These are phyloP conservation scores for Thozetella sp. DNA, from an alignment of 495 filamentous ascomycete genomes.

Conservation along the genomic window DNA sequence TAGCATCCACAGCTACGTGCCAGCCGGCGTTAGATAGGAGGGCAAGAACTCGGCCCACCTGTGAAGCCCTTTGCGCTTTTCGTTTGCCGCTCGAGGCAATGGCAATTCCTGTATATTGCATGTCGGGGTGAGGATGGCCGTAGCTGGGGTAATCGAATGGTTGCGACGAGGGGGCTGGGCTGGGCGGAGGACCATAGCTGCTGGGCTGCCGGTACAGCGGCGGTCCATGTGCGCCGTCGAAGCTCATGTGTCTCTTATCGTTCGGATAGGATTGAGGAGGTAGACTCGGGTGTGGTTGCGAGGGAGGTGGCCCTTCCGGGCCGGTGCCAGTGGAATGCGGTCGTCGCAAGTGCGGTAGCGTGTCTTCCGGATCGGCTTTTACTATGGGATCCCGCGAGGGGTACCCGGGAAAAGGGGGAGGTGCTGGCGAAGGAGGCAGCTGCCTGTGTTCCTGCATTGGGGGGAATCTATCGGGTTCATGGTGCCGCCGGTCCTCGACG, in stretches of 20 bases:
- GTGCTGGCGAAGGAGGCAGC: constrained; percentile 47
- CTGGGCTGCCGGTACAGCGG: constrained; percentile 42
- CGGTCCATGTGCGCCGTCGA: constrained; percentile 38
- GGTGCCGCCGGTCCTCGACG: constrained; percentile 48
- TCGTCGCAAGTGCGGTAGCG: constrained; percentile 42
- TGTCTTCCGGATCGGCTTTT: constrained; percentile 50
- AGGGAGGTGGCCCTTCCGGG: constrained; percentile 33
- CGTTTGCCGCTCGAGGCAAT: constrained; percentile 42
- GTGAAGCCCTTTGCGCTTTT: constrained; percentile 52
- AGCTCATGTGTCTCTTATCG: constrained; percentile 48
- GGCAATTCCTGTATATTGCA: constrained; percentile 32
- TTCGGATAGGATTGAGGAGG: constrained; percentile 34
- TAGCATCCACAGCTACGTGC: constrained; percentile 13
- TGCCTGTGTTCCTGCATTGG: constrained; percentile 52
- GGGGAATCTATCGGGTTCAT: constrained; percentile 48
- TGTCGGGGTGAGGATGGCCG: constrained; percentile 18
- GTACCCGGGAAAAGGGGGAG: constrained; percentile 38
- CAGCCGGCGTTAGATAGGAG: background rate
- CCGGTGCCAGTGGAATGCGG: constrained; percentile 43
- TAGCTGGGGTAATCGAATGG: constrained; percentile 43
- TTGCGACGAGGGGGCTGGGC: constrained; percentile 40
- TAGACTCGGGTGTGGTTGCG: constrained; percentile 29
- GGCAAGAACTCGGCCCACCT: constrained; percentile 30
- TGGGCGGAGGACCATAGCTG: constrained; percentile 48
- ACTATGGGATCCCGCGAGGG: constrained; percentile 44